Percentiles rank a stretch among this genome's conserved stretches.
These are phyloP conservation scores for Sarocladium brachiariae DNA, from an alignment of 2,329 filamentous ascomycete genomes.

Conservation along the genomic window DNA sequence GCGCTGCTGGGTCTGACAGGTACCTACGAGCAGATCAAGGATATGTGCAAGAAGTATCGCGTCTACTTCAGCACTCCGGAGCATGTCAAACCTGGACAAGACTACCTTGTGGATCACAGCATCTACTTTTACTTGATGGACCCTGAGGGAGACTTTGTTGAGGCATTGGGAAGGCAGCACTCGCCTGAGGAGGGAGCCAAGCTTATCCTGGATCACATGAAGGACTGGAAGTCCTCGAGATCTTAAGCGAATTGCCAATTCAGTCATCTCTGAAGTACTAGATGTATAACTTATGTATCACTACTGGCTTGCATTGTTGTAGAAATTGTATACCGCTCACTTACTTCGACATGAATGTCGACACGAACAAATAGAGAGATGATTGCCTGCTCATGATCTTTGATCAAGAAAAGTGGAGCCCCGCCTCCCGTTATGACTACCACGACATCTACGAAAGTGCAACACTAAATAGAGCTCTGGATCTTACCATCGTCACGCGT, in stretches of 20 bases:
- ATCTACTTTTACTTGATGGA: constrained; percentile 99
- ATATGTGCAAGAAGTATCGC: constrained; percentile 88
- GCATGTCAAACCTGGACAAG: constrained; percentile 83
- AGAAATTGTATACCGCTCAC: constrained; percentile 3
- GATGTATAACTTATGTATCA: constrained; percentile 1
- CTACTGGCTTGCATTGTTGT: background rate
- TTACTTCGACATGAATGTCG: background rate
- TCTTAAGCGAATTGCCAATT: background rate
- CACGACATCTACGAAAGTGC: too few species aligned
- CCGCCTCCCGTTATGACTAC: background rate
- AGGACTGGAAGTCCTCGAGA: constrained; percentile 39
- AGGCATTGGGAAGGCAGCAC: constrained; percentile 91
- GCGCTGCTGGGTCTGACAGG: constrained; percentile 84
- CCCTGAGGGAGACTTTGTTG: constrained; percentile 95
- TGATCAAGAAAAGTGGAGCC: background rate
- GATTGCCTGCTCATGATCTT: too few species aligned
- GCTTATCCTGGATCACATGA: constrained; percentile 80
- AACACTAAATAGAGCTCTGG: too few species aligned
- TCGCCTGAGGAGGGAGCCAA: constrained; percentile 79
- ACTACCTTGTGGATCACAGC: constrained; percentile 96
- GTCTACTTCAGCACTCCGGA: constrained; percentile 95
- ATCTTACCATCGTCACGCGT: too few species aligned
- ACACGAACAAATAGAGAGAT: too few species aligned
- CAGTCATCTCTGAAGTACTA: background rate
- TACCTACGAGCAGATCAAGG: constrained; percentile 88